A percentile compares a stretch with the other conserved stretches of the same genome.
phyloP scores from a whole-genome alignment of 1,284 basidiomycete species.

The Ceratorhiza oryzae-sativae region DNA sequence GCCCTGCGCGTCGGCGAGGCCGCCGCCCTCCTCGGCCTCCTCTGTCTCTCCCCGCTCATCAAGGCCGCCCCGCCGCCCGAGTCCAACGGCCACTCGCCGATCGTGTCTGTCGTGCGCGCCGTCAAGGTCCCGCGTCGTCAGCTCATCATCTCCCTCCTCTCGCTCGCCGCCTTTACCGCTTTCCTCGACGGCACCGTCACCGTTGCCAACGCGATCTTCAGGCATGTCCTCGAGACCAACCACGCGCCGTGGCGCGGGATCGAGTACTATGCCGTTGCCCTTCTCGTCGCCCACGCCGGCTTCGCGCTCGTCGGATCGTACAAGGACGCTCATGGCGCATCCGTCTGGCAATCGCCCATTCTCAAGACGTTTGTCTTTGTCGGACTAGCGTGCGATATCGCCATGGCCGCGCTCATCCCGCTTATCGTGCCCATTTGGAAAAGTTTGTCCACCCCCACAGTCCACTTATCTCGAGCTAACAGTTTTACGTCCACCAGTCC shows the following conservation, averaged over 20 bases:
- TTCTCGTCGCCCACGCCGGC: slow-evolving; percentile 67
- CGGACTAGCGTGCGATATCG: slow-evolving; percentile 66
- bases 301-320: slow-evolving; percentile 74
- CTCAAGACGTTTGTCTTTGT: slow-evolving; percentile 61
- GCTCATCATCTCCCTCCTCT: slow-evolving; percentile 71
- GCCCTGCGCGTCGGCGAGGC: slow-evolving; percentile 16
- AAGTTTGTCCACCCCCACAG: slow-evolving; percentile 53
- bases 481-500: neutral
- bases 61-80: slow-evolving; percentile 4
- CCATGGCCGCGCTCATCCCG: slow-evolving; percentile 62
- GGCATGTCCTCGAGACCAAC: slow-evolving; percentile 63
- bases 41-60: slow-evolving; percentile 14
- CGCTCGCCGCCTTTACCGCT: slow-evolving; percentile 54
- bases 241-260: slow-evolving; percentile 63
- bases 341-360: slow-evolving; percentile 70
- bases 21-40: slow-evolving; percentile 8
- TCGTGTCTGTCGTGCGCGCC: slow-evolving; percentile 16
- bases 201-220: slow-evolving; percentile 66
- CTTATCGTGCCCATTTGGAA: slow-evolving; percentile 55
- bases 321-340: slow-evolving; percentile 74
- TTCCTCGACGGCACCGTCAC: slow-evolving; percentile 58
- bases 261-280: slow-evolving; percentile 59
- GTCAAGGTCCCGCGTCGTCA: slow-evolving; percentile 64
- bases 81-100: slow-evolving; percentile 13
- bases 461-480: neutral